These are phyloP conservation scores for Daldinia grandis DNA, from an alignment of 495 filamentous ascomycete genomes.

Conservation along the genomic window DNA sequence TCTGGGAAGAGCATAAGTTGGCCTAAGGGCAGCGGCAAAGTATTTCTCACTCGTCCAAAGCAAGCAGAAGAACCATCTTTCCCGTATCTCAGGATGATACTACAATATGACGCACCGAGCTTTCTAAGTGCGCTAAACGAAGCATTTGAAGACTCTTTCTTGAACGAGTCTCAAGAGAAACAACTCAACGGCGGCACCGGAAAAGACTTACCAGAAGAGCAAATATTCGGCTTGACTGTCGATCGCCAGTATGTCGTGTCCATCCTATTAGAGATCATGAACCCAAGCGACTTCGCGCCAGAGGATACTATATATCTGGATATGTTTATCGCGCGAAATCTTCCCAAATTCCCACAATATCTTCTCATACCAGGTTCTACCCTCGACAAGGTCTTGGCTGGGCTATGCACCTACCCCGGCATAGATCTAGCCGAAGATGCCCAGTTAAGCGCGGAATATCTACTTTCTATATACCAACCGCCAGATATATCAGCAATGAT, in stretches of 20 bases:
- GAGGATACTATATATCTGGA: conserved; percentile 92
- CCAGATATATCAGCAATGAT: conserved; percentile 79
- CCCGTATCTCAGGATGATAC: conserved; percentile 81
- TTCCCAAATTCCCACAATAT: conserved; percentile 96
- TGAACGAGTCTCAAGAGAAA: conserved; percentile 77
- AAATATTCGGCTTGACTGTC: conserved; percentile 74
- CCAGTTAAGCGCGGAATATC: conserved; percentile 93
- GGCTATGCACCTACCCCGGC: conserved; percentile 84
- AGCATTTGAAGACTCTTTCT: conserved; percentile 93
- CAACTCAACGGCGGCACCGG: conserved; percentile 59
- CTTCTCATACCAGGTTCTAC: conserved; percentile 87
- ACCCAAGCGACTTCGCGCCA: conserved; percentile 70
- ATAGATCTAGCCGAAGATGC: conserved; percentile 89
- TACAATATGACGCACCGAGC: conserved; percentile 88
- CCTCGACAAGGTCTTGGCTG: conserved; percentile 79
- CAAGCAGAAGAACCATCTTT: conserved; percentile 70
- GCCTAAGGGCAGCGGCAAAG: conserved; percentile 64
- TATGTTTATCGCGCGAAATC: conserved; percentile 96
- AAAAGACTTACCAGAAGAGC: conserved; percentile 64
- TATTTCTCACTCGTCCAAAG: conserved; percentile 61
- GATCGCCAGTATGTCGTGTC: conserved; percentile 91
- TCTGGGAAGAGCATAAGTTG: conserved; percentile 76
- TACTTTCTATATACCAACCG: conserved; percentile 92
- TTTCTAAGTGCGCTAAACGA: conserved; percentile 96
- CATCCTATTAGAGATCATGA: conserved; percentile 90